phyloP scores from a whole-genome alignment of 805 yeast genomes.

The Ogataea paraovalis region DNA sequence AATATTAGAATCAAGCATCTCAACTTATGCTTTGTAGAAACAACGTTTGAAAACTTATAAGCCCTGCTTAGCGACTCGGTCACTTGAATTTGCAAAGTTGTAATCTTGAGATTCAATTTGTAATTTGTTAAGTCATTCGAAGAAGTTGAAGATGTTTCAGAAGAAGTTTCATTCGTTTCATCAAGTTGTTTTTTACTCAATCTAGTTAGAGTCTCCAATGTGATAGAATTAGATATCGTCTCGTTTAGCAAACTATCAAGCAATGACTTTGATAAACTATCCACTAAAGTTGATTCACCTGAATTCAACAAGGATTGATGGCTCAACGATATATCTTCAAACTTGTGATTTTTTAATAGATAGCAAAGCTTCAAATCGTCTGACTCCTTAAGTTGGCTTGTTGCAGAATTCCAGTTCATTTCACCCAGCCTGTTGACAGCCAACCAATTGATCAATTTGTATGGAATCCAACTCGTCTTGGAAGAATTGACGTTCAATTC shows the following conservation, averaged over 20 bases:
- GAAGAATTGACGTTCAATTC: slow-evolving; percentile 6
- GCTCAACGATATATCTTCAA: slow-evolving; percentile 9
- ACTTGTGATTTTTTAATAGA: slow-evolving; percentile 12
- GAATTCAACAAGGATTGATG: slow-evolving; percentile 1
- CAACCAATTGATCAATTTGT: slow-evolving; percentile 5
- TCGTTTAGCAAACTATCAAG: slow-evolving; percentile 9
- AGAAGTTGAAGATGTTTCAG: background rate
- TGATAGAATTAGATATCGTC: slow-evolving; percentile 17
- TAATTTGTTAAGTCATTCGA: slow-evolving; percentile 5
- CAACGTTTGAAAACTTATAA: slow-evolving; percentile 3
- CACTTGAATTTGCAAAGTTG: slow-evolving; percentile 11
- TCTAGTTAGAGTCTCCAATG: slow-evolving; percentile 12
- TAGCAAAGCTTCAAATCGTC: slow-evolving; percentile 5
- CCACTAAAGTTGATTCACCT: slow-evolving; percentile 5
- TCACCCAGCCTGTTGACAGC: slow-evolving; percentile 19
- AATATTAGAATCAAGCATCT: slow-evolving; percentile 16
- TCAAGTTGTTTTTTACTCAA: background rate
- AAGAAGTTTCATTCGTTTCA: slow-evolving; percentile 3
- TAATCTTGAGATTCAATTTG: slow-evolving; percentile 10
- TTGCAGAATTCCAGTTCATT: slow-evolving; percentile 14
- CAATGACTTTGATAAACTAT: slow-evolving; percentile 11
- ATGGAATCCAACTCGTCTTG: slow-evolving; percentile 4
- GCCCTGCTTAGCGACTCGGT: slow-evolving; percentile 10
- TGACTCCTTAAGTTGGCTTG: background rate
- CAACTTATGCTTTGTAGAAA: slow-evolving; percentile 7